Conservation (phyloP, 179 eudicot species). For the Spinacia oleracea region DNA sequence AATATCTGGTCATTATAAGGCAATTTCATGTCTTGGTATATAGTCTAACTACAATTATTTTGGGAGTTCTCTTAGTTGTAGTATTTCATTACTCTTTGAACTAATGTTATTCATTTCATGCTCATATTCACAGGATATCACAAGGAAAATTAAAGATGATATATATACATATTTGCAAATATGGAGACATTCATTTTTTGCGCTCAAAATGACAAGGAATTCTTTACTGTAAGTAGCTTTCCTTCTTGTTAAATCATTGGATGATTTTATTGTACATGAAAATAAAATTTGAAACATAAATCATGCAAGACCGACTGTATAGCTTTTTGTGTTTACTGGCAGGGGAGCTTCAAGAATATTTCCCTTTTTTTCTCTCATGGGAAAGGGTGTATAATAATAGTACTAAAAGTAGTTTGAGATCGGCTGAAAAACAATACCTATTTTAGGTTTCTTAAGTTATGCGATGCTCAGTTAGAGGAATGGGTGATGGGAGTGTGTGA, state of each 20-base stretch:
- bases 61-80: too few species aligned
- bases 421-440: too few species aligned
- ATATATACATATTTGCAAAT: slow-evolving; percentile 61
- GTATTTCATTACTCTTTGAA: not conserved
- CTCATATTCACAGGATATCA: slow-evolving; percentile 64
- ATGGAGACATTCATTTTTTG: slow-evolving; percentile 81
- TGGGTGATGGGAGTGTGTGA: not conserved
- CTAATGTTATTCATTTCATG: slow-evolving; percentile 3
- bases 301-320: not conserved
- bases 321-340: not conserved
- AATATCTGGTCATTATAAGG: slow-evolving; percentile 93
- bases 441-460: not conserved
- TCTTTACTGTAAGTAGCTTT: slow-evolving; percentile 61
- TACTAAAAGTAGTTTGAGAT: not conserved
- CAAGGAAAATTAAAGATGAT: slow-evolving; percentile 80
- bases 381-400: not conserved
- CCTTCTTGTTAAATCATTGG: not conserved
- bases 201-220: slow-evolving; percentile 92
- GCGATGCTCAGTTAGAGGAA: not conserved
- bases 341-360: not conserved
- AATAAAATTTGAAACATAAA: slow-evolving; percentile 1
- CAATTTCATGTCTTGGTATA: slow-evolving; percentile 23
- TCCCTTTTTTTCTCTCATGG: not conserved
- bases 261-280: not conserved
- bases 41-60: not conserved